Evolutionary conservation across 169 alveolate genomes (phyloP), one percentile per base, ranked within the genome.

Genomic region (Plasmodium blacklocki): DNA sequence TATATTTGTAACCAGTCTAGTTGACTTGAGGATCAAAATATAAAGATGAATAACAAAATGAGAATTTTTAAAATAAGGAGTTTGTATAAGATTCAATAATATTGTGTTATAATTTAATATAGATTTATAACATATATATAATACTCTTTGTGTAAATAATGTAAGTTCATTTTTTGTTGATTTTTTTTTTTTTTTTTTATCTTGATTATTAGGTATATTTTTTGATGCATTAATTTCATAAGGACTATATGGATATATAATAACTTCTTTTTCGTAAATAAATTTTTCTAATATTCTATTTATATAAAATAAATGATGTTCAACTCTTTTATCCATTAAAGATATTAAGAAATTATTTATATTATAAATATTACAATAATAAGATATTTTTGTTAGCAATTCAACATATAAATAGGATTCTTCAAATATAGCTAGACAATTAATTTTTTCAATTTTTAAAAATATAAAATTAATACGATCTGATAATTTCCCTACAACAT

Each of bases 381-480:
- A 83, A 2, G 91, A 83, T 0, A 62, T 52, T 39, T 83, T 83
- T 56, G 91, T 83, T 8, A 83, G 32, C n/a, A 83, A 54, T 50
- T 83, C 91, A 8, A 83, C 83, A 49, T 83, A 83, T 21, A 83
- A 19, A 39, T 83, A 83, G 0, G 85, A 52, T 32, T 83, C 91
- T 29, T 83, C 91, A 3, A 83, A 68, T 12, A 70, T 70, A 60
- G 91, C 91, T 21, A 83, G 56, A 50, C 91, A 83, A 21, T 83
- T 83, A 18, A 83, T 83, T 43, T 83, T 83, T 58, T 67, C 91
- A 0, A 83, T 83, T 54, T 83, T 83, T 56, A 58, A 56, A 56
- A 83, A 83, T 4, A 67, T 83, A 47, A 83, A 83, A 21, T 83
- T 83, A 0, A 83, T 83, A 39, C 91, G 14, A 43, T 83, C 85